Evolutionary conservation across 148 eudicot genomes (phyloP).

Genomic region (Chenopodium formosanum): DNA sequence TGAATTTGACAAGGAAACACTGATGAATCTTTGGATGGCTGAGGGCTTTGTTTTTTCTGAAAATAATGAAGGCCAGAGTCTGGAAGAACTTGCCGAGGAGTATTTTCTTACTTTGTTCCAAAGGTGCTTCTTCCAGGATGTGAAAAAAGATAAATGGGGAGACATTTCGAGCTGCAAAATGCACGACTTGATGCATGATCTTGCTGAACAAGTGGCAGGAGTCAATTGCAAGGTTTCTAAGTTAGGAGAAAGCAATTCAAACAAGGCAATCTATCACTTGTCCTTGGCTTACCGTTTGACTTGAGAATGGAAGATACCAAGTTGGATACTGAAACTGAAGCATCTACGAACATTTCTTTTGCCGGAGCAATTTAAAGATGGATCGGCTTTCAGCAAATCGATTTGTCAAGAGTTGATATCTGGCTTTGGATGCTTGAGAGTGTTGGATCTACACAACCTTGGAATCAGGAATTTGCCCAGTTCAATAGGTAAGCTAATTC

Average conservation of each 20-base stretch:
- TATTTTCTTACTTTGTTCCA: constrained; percentile 3
- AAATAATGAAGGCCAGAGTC: background rate
- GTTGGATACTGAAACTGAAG: constrained; percentile 1
- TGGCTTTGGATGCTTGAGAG: constrained; percentile 11
- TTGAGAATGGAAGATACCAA: constrained; percentile 3
- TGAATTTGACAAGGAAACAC: background rate
- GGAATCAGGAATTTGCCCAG: constrained; percentile 7
- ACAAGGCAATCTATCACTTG: constrained; percentile 9
- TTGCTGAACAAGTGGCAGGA: constrained; percentile 14
- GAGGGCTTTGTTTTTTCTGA: constrained; percentile 10
- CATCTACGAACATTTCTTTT: constrained; percentile 26
- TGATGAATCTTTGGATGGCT: constrained; percentile 30
- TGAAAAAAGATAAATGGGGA: background rate
- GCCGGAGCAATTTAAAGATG: background rate
- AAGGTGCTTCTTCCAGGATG: constrained; percentile 18
- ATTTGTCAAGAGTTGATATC: constrained; percentile 11
- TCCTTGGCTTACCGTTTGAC: constrained; percentile 14
- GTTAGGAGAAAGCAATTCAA: background rate
- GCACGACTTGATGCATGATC: constrained; percentile 27
- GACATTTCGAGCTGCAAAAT: constrained; percentile 11
- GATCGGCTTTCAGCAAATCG: constrained; percentile 2
- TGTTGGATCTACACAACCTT: constrained; percentile 6
- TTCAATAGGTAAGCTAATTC: constrained; percentile 20
- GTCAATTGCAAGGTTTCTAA: background rate
- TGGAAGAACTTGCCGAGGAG: constrained; percentile 5